Evolutionary conservation across 2,329 filamentous ascomycete genomes (phyloP).

Genomic region (Daldinia eschscholtzii): DNA sequence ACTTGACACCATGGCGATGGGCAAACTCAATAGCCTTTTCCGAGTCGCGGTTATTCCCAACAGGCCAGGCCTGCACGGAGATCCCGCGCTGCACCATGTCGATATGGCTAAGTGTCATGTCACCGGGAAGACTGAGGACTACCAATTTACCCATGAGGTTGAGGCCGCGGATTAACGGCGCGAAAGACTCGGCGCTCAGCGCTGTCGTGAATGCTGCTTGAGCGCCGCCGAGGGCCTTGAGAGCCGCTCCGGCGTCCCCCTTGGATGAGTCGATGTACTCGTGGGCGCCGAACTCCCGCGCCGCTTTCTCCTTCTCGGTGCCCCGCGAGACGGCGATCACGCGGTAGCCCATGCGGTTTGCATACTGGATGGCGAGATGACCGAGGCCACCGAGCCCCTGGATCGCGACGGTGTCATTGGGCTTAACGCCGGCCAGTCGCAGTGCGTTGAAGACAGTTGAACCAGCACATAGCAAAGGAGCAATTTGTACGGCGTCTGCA

Average conservation of each 20-base stretch:
- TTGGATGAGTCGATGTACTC: constrained; percentile 61
- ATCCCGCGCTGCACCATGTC: constrained; percentile 34
- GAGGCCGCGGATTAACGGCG: constrained; percentile 38
- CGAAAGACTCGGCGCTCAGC: constrained; percentile 22
- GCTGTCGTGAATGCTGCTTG: constrained; percentile 32
- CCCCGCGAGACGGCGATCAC: constrained; percentile 69
- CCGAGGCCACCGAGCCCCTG: constrained; percentile 75
- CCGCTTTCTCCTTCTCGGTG: constrained; percentile 65
- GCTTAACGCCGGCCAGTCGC: constrained; percentile 52
- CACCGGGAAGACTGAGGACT: constrained; percentile 34
- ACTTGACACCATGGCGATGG: constrained; percentile 25
- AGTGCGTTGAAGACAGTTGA: constrained; percentile 61
- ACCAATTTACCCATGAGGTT: constrained; percentile 42
- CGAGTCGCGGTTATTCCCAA: constrained; percentile 23
- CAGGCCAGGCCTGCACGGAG: constrained; percentile 40
- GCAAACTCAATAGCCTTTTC: constrained; percentile 40
- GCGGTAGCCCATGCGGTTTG: constrained; percentile 72
- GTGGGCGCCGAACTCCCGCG: constrained; percentile 66
- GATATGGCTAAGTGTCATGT: constrained; percentile 19
- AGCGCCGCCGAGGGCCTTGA: constrained; percentile 33
- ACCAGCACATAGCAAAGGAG: constrained; percentile 65
- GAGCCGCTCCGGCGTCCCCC: constrained; percentile 25
- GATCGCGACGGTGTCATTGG: constrained; percentile 56
- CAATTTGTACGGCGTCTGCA: constrained; percentile 58
- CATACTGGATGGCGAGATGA: constrained; percentile 75